phyloP scores from a whole-genome alignment of 306 rosid genomes.

The Ziziphus jujuba region DNA sequence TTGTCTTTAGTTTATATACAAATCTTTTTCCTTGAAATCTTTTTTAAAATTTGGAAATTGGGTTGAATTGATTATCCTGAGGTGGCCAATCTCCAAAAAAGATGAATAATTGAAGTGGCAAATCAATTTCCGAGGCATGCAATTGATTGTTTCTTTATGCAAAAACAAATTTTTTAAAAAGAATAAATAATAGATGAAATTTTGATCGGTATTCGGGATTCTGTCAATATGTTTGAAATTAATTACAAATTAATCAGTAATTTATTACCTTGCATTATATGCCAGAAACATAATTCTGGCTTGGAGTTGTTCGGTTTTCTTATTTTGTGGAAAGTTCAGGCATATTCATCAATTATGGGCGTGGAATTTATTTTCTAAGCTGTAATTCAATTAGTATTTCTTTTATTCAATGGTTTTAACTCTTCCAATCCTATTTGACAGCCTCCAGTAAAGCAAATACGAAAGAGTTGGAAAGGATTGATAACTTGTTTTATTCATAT shows the following conservation, averaged over 20 bases:
- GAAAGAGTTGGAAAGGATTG: constrained; percentile 84
- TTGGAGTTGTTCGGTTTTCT: constrained; percentile 1
- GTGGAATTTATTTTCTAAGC: constrained; percentile 2
- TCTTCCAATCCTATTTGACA: constrained; percentile 30
- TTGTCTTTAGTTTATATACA: too few species aligned
- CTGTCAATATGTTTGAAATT: neutral
- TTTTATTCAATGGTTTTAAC: constrained; percentile 11
- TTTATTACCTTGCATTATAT: neutral
- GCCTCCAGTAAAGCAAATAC: constrained; percentile 86
- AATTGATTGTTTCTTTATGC: too few species aligned
- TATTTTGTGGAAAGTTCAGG: neutral
- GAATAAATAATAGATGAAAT: too few species aligned
- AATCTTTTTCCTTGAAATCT: too few species aligned
- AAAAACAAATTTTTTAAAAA: too few species aligned
- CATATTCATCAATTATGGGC: neutral
- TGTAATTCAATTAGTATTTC: constrained; percentile 6
- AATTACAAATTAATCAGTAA: neutral
- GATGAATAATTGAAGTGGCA: too few species aligned
- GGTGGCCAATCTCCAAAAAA: too few species aligned
- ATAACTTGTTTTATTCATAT: constrained; percentile 62
- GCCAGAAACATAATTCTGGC: neutral
- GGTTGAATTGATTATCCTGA: too few species aligned
- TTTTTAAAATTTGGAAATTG: too few species aligned
- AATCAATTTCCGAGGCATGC: too few species aligned
- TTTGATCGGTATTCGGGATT: too few species aligned